Conservation (phyloP, 2,329 filamentous ascomycete genomes). For the Westerdykella sp. region DNA sequence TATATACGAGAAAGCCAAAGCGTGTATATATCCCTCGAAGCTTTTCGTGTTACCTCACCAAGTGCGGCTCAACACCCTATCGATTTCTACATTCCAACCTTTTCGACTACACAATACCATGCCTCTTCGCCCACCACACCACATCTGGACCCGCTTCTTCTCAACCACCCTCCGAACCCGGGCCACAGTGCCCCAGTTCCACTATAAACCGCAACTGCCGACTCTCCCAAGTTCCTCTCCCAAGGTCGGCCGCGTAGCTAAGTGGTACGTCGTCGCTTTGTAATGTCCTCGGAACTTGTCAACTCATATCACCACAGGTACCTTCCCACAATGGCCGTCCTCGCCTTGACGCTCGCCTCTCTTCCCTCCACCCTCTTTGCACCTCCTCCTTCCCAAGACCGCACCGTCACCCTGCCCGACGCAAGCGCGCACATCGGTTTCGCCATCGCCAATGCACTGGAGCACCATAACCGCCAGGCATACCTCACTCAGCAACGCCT, state of each 20-base stretch:
- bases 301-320: slow-evolving; percentile 17
- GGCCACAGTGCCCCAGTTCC: slow-evolving; percentile 16
- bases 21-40: background rate
- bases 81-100: background rate
- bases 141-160: slow-evolving; percentile 23
- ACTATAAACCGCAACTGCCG: slow-evolving; percentile 15
- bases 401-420: slow-evolving; percentile 22
- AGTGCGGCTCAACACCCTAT: slow-evolving; percentile 1
- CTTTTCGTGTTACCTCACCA: background rate
- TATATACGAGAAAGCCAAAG: background rate
- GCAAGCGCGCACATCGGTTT: slow-evolving; percentile 28
- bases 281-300: background rate
- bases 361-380: slow-evolving; percentile 17
- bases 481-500: slow-evolving; percentile 16
- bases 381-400: slow-evolving; percentile 4
- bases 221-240: slow-evolving; percentile 20
- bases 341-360: slow-evolving; percentile 28
- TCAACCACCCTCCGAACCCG: slow-evolving; percentile 25
- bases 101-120: slow-evolving; percentile 11
- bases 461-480: slow-evolving; percentile 23
- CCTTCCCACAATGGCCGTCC: slow-evolving; percentile 30
- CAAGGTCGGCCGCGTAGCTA: slow-evolving; percentile 27
- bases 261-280: slow-evolving; percentile 21
- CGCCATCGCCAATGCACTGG: slow-evolving; percentile 25
- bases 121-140: slow-evolving; percentile 23